These are phyloP conservation scores for Vanilla planifolia DNA, from an alignment of 106 monocot genomes.

Conservation along the genomic window DNA sequence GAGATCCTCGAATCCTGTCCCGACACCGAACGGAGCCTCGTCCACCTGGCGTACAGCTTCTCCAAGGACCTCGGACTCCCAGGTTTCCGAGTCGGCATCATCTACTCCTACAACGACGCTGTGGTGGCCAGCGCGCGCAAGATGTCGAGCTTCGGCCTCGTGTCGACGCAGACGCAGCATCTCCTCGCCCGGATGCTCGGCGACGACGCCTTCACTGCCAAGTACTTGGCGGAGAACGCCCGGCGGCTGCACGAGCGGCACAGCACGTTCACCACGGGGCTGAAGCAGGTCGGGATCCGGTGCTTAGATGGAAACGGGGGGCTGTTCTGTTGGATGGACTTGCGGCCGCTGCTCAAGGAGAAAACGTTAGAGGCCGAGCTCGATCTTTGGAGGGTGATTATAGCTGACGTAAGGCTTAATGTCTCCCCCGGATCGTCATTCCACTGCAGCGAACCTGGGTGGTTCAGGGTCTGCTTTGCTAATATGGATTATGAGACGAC, in stretches of 20 bases:
- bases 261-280: conserved; percentile 18
- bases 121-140: conserved; percentile 39
- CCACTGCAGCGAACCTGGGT: conserved; percentile 59
- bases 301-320: conserved; percentile 56
- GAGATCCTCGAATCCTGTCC: conserved; percentile 30
- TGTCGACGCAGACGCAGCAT: conserved; percentile 66
- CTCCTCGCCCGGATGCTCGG: conserved; percentile 39
- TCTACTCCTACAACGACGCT: conserved; percentile 69
- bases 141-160: conserved; percentile 79
- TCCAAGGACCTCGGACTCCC: conserved; percentile 74
- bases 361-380: conserved; percentile 34
- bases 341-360: conserved; percentile 33
- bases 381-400: conserved; percentile 43
- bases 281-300: conserved; percentile 24
- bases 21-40: conserved; percentile 13
- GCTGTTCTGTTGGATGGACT: conserved; percentile 70
- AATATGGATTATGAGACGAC: conserved; percentile 64
- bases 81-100: conserved; percentile 58
- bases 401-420: conserved; percentile 60
- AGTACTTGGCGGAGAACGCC: conserved; percentile 25
- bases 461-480: conserved; percentile 77
- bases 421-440: conserved; percentile 72
- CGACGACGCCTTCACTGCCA: conserved; percentile 41
- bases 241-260: conserved; percentile 27
- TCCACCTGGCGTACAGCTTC: conserved; percentile 67